Percentiles rank a stretch among this genome's conserved stretches.
These are phyloP conservation scores for Paraurostyla sp. DNA, from an alignment of 73 alveolate genomes.

Conservation along the genomic window DNA sequence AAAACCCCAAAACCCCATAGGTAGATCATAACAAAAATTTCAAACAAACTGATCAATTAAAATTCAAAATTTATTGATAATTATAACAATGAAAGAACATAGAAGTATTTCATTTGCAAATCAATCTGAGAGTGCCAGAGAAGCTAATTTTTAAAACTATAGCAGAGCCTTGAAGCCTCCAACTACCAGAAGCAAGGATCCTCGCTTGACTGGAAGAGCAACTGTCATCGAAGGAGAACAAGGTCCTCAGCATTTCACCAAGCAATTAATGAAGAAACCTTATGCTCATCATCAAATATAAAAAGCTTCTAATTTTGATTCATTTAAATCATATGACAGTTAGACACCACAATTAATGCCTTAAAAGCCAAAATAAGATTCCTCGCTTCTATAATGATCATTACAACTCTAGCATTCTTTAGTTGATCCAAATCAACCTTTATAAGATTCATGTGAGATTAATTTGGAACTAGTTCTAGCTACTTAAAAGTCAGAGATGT, in stretches of 20 bases:
- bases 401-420: too few species aligned
- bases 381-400: neutral
- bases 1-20: too few species aligned
- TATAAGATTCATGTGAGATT: too few species aligned
- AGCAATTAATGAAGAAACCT: neutral
- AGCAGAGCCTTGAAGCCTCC: conserved; percentile 1
- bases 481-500: neutral
- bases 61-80: too few species aligned
- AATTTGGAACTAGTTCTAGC: too few species aligned
- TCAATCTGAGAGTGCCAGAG: neutral
- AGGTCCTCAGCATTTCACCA: neutral
- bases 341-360: conserved; percentile 18
- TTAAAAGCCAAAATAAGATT: neutral
- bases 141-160: neutral
- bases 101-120: conserved; percentile 40
- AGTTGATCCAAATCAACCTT: too few species aligned
- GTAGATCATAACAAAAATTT: too few species aligned
- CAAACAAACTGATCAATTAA: too few species aligned
- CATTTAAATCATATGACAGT: conserved; percentile 32
- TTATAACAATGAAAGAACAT: conserved; percentile 4
- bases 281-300: too few species aligned
- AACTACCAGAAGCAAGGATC: neutral
- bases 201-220: neutral
- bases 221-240: neutral
- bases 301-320: neutral